Evolutionary conservation across 192 early-diverging fungal genomes (phyloP), one percentile per base, ranked within the genome.

Genomic region (Coemansia sp.): DNA sequence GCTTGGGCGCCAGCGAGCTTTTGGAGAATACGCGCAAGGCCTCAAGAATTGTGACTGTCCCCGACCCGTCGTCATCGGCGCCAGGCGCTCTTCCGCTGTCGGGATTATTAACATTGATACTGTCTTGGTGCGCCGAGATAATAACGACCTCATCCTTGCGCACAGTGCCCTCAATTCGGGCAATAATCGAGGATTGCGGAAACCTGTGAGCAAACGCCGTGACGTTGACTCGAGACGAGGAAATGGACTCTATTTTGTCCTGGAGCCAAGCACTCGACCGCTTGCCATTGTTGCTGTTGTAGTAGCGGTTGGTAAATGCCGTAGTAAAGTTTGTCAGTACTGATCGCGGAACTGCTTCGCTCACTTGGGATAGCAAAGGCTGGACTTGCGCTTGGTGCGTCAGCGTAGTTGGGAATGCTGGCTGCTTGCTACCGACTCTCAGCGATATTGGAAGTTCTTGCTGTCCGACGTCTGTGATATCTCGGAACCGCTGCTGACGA

Each of bases 81-180:
- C 92, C 92, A 17, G 95, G 95, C 6, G 90, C 73, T 19, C 87
- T 77, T 15, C 92, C 91, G 65, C 38, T 87, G 2, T 20, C 32
- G 19, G 93, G 94, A 32, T 91, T 82, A 81, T 85, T 89, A 70
- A 86, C 83, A 67, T 95, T 95, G 27, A 94, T 82, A 27, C 89
- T 90, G 42, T 96, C 94, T 65, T 93, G 92, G 73, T 97, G 96
- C 20, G 94, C 94, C n/a, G 87, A 87, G 19, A 97, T 66, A 82
- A 97, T 85, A 1, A 94, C 90, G 6, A 88, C 70, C 43, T 89
- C 83, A 57, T 89, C 73, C 1, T 79, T 42, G 4, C 29, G 38
- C 6, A 38, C 14, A 6, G 61, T 41, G 6, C 68, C 68, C 1
- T 57, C 37, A n/a, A 71, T 58, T 3, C 61, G 60, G 0, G 66